These are phyloP conservation scores for Amorphotheca resinae DNA, from an alignment of 495 filamentous ascomycete genomes.

Conservation along the genomic window DNA sequence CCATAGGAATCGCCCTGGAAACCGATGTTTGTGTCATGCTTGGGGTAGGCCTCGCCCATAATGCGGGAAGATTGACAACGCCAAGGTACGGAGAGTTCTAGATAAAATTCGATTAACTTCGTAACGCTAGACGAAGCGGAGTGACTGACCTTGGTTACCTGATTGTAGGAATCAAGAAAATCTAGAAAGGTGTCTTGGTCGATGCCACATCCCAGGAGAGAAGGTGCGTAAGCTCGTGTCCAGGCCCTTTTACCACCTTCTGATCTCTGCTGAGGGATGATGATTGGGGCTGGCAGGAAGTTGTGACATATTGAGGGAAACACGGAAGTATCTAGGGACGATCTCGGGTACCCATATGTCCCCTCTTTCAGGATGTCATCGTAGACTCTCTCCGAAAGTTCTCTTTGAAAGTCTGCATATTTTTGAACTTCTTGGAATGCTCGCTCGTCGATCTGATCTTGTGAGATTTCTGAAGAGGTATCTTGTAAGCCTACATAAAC, in stretches of 20 bases:
- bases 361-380: slow-evolving; percentile 5
- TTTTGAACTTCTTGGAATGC: slow-evolving; percentile 13
- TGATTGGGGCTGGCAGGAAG: slow-evolving; percentile 6
- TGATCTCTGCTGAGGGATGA: slow-evolving; percentile 23
- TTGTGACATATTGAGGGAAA: neutral
- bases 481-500: neutral
- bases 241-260: slow-evolving; percentile 25
- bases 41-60: neutral
- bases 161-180: slow-evolving; percentile 28
- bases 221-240: slow-evolving; percentile 30
- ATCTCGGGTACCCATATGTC: neutral
- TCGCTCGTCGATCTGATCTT: slow-evolving; percentile 3
- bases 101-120: neutral
- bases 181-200: slow-evolving; percentile 27
- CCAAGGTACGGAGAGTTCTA: neutral
- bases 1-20: neutral
- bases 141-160: slow-evolving; percentile 18
- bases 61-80: slow-evolving; percentile 6
- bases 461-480: neutral
- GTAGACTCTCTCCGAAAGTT: slow-evolving; percentile 9
- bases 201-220: slow-evolving; percentile 27
- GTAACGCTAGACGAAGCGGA: no score
- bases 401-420: slow-evolving; percentile 13
- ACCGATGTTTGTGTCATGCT: neutral
- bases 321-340: neutral